Evolutionary conservation across 73 alveolate genomes (phyloP).

Genomic region (Effrenium voratum): DNA sequence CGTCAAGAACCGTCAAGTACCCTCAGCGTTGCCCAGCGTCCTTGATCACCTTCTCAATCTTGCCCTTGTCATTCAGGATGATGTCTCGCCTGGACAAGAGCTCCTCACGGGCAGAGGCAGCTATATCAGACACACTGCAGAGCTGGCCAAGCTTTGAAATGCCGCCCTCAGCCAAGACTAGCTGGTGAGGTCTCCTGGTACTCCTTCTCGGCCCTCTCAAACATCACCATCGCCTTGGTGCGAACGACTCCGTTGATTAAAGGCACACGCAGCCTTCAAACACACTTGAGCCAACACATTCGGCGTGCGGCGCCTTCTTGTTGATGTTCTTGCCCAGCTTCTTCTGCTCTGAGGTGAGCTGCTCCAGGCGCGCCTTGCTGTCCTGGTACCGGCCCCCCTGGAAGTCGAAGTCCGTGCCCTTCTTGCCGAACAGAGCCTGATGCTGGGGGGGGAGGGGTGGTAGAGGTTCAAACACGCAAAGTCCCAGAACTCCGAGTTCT

Average conservation of each 20-base stretch:
- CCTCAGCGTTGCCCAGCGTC: too few relatives aligned
- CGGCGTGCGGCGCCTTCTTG: slow-evolving; percentile 42
- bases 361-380: slow-evolving; percentile 52
- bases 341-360: slow-evolving; percentile 74
- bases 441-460: too few relatives aligned
- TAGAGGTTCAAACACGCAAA: too few relatives aligned
- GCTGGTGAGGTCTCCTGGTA: slow-evolving; percentile 30
- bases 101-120: neutral
- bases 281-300: neutral
- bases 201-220: slow-evolving; percentile 92
- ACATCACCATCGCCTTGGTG: slow-evolving; percentile 94
- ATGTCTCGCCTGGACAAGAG: slow-evolving; percentile 70
- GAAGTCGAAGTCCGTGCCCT: slow-evolving; percentile 92
- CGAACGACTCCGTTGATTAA: too few relatives aligned
- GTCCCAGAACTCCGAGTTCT: too few relatives aligned
- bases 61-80: slow-evolving; percentile 79
- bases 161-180: too few relatives aligned
- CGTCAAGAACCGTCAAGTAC: too few relatives aligned
- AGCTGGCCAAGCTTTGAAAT: too few relatives aligned
- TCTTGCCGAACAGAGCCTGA: slow-evolving; percentile 83
- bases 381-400: slow-evolving; percentile 66
- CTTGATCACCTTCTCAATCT: slow-evolving; percentile 86
- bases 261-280: neutral
- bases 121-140: neutral
- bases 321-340: slow-evolving; percentile 92